Evolutionary conservation across 2,329 filamentous ascomycete species (phyloP).

Genomic region (Penicillium sp.): DNA sequence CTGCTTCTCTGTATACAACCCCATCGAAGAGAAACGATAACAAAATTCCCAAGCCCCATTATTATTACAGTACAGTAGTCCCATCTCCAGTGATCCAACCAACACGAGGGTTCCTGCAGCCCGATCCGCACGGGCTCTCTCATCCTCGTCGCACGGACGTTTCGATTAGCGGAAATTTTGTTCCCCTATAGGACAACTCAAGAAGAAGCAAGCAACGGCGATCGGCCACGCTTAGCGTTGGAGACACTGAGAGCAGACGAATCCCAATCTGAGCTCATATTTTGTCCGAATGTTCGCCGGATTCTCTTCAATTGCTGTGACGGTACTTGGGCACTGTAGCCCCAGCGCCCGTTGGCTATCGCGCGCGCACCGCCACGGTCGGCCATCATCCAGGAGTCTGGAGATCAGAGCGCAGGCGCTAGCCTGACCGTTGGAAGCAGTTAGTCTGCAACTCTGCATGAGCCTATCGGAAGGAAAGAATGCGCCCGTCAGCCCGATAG

Average conservation of each 20-base stretch:
- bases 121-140: constrained; percentile 4
- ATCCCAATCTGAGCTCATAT: constrained; percentile 1
- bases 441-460: neutral
- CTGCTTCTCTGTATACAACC: neutral
- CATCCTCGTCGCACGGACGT: neutral
- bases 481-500: neutral
- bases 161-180: neutral
- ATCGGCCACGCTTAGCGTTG: constrained; percentile 3
- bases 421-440: neutral
- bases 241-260: neutral
- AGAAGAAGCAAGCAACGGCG: neutral
- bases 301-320: neutral
- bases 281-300: neutral
- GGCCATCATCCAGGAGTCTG: neutral
- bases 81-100: neutral
- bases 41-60: neutral
- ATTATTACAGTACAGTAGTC: no score
- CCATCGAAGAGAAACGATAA: neutral
- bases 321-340: neutral
- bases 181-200: neutral
- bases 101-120: constrained; percentile 7
- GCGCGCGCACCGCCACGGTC: neutral
- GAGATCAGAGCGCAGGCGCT: neutral
- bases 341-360: neutral
- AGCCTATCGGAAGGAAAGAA: constrained; percentile 3